Evolutionary conservation across 2,329 filamentous ascomycete genomes (phyloP), one percentile per base, ranked within the genome.

Genomic region (Colletotrichum godetiae): DNA sequence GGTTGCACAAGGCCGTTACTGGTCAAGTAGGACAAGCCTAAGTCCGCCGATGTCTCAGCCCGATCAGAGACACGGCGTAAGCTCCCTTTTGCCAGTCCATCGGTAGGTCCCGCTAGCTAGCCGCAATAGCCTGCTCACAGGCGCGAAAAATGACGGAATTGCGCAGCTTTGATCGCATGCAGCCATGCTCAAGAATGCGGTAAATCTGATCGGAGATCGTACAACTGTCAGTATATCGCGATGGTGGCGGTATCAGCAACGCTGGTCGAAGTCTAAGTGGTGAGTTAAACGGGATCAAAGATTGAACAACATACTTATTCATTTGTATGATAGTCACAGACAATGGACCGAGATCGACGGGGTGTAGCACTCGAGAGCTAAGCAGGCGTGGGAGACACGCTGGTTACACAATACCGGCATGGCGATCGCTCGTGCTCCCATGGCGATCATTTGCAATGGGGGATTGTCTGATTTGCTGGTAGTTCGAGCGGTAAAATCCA

Each of bases 71-170:
- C 70, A 64, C 64, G 46, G 46, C 59, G 57, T 2, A 8, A 3
- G 27, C 1, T 15, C 57, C 22, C 49, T 69, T 68, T 56, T 27
- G 22, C 24, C n/a, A 22, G 3, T 22, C 33, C 15, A 5, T 27
- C 42, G 55, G 66, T 59, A 64, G 55, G 24, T 55, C n/a, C 70
- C 59, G 59, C 60, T 49, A 35, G 53, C 42, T 27, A 22, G 27
- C 27, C 19, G 33, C 31, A 27, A 63, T 35, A 46, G 22, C 33
- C 22, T 22, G 10, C 33, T 33, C n/a, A 22, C 65, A 60, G 69
- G 29, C 46, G 55, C 13, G n/a, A 19, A 15, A 42, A 12, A 70
- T 65, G 70, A 68, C 70, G 42, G n/a, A 70, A 60, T 59, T 31
- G 59, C 7, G 27, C 33, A 11, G 11, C 24, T 5, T 22, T 31